Conservation (phyloP, 257 asterid species). For the Leptodermis oblonga region DNA sequence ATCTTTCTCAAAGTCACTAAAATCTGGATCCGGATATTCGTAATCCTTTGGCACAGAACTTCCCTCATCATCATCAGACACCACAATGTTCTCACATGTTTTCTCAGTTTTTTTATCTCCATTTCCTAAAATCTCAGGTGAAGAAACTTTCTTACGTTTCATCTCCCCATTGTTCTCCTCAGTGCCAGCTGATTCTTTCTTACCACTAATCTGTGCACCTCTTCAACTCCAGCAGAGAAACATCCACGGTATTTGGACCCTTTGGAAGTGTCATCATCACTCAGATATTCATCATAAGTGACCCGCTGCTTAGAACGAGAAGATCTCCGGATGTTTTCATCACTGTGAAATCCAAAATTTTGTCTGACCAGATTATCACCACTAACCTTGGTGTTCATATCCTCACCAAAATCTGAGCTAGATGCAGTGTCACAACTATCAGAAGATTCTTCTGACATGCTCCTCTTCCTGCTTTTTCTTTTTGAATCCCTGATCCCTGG, state of each 20-base stretch:
- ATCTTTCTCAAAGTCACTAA: constrained; percentile 44
- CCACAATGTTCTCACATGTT: not conserved
- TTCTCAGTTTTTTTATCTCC: constrained; percentile 13
- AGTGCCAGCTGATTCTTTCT: constrained; percentile 6
- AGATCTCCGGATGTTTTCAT: constrained; percentile 25
- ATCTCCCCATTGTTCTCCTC: not conserved
- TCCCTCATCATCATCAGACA: constrained; percentile 8
- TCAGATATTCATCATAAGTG: constrained; percentile 24
- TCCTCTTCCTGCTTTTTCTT: constrained; percentile 19
- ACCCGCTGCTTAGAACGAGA: constrained; percentile 31
- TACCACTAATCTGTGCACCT: not conserved
- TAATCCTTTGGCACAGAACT: constrained; percentile 21
- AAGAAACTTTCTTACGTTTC: constrained; percentile 10
- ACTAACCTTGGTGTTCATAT: constrained; percentile 3
- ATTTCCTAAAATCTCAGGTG: constrained; percentile 14
- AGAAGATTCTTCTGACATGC: constrained; percentile 19
- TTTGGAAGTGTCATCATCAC: constrained; percentile 26
- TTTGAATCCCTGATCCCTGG: not conserved
- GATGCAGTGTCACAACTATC: constrained; percentile 23
- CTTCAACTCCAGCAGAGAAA: constrained; percentile 6
- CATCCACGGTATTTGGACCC: constrained; percentile 20
- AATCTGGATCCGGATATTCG: constrained; percentile 40
- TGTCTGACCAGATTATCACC: constrained; percentile 14
- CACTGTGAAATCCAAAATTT: constrained; percentile 14
- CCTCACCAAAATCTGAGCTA: constrained; percentile 22